Conservation (phyloP, 495 filamentous ascomycete species). For the Neurospora sp. region DNA sequence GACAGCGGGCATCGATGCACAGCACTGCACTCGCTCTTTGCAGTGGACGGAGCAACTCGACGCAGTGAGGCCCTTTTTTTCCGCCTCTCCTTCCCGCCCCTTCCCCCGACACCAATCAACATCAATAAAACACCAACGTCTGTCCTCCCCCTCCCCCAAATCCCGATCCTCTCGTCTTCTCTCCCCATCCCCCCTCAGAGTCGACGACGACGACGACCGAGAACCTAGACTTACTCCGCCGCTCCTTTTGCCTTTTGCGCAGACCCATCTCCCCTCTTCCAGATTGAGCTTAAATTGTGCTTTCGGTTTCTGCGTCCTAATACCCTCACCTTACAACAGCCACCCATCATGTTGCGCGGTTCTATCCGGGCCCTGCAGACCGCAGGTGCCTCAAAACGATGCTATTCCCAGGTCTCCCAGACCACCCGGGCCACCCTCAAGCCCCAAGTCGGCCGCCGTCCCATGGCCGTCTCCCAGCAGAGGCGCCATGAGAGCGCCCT, state of each 20-base stretch:
- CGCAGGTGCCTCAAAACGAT: conserved; percentile 20
- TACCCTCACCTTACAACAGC: conserved; percentile 6
- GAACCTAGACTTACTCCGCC: conserved; percentile 43
- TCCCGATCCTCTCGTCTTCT: background rate
- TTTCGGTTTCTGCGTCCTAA: conserved; percentile 3
- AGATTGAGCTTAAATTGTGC: background rate
- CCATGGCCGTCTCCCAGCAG: conserved; percentile 40
- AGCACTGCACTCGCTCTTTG: background rate
- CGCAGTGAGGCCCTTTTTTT: background rate
- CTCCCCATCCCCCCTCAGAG: background rate
- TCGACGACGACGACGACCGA: background rate
- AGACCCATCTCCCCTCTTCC: conserved; percentile 16
- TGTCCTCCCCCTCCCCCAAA: background rate
- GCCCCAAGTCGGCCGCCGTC: conserved; percentile 33
- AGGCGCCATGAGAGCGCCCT: conserved; percentile 37
- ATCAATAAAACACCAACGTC: background rate
- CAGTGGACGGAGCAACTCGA: background rate
- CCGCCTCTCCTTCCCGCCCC: conserved; percentile 5
- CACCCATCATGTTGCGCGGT: conserved; percentile 42
- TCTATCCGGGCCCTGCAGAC: conserved; percentile 22
- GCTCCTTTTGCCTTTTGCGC: conserved; percentile 27
- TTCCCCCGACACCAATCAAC: background rate
- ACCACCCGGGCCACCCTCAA: conserved; percentile 20
- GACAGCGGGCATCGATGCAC: background rate
- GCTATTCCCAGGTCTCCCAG: conserved; percentile 36